Evolutionary conservation across 2,329 filamentous ascomycete genomes (phyloP).

Genomic region (Cladosporium oxysporum): DNA sequence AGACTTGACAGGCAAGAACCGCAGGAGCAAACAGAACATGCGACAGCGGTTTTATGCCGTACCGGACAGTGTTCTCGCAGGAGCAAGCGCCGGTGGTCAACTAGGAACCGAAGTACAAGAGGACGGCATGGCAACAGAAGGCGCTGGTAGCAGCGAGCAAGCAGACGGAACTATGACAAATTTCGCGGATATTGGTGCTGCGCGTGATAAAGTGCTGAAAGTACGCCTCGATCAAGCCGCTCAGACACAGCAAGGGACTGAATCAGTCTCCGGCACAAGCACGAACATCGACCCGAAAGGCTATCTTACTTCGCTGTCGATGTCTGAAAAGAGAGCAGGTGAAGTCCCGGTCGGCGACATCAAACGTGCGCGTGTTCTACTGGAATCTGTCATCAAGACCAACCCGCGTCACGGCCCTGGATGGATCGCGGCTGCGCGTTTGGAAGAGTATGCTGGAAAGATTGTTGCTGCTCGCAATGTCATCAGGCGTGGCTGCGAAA

Average conservation of each 20-base stretch:
- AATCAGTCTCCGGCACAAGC: slow-evolving; percentile 73
- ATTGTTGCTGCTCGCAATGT: slow-evolving; percentile 84
- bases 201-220: slow-evolving; percentile 91
- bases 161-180: slow-evolving; percentile 92
- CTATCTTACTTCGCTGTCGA: slow-evolving; percentile 88
- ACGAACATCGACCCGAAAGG: slow-evolving; percentile 94
- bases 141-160: slow-evolving; percentile 46
- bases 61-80: slow-evolving; percentile 90
- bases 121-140: slow-evolving; percentile 58
- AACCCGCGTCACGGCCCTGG: slow-evolving; percentile 93
- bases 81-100: slow-evolving; percentile 76
- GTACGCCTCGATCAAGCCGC: slow-evolving; percentile 92
- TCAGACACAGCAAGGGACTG: slow-evolving; percentile 56
- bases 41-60: slow-evolving; percentile 90
- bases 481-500: slow-evolving; percentile 83
- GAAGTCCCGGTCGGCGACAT: slow-evolving; percentile 91
- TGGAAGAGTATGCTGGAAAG: slow-evolving; percentile 92
- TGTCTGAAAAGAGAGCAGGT: slow-evolving; percentile 74
- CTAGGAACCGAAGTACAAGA: slow-evolving; percentile 87
- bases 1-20: slow-evolving; percentile 92
- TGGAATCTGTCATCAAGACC: slow-evolving; percentile 97
- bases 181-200: slow-evolving; percentile 95
- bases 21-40: slow-evolving; percentile 78
- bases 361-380: slow-evolving; percentile 83
- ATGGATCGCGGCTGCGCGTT: slow-evolving; percentile 89